Evolutionary conservation across 2,329 filamentous ascomycete genomes (phyloP).

Genomic region (Botrytis paeoniae): DNA sequence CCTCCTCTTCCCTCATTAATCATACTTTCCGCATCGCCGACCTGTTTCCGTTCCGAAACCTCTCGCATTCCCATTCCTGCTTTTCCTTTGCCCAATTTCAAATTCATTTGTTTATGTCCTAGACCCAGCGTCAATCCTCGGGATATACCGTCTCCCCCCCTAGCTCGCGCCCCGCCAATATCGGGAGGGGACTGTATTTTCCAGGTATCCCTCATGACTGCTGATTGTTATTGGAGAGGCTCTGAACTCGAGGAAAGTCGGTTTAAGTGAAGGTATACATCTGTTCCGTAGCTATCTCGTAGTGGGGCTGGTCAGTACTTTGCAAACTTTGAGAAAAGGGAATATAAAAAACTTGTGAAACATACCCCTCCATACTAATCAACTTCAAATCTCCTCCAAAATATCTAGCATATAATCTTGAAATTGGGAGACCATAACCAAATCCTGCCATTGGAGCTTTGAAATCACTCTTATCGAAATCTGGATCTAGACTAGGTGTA

Average conservation of each 20-base stretch:
- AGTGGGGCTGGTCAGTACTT: conserved; percentile 27
- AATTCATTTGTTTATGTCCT: conserved; percentile 54
- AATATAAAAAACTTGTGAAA: conserved; percentile 21
- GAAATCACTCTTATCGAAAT: conserved; percentile 99
- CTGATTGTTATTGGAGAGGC: conserved; percentile 82
- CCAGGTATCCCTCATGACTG: conserved; percentile 72
- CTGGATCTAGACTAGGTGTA: conserved; percentile 89
- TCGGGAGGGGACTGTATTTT: conserved; percentile 4
- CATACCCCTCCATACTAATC: conserved; percentile 99
- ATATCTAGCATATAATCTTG: conserved; percentile 89
- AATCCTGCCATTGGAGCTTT: conserved; percentile 99
- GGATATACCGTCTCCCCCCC: conserved; percentile 49
- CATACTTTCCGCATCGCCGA: conserved; percentile 80
- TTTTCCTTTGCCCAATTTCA: conserved; percentile 60
- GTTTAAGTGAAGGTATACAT: conserved; percentile 97
- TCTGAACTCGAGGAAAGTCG: conserved; percentile 92
- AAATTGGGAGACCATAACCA: conserved; percentile 95
- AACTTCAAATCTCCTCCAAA: conserved; percentile 96
- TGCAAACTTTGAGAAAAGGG: conserved; percentile 13
- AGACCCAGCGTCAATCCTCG: conserved; percentile 62
- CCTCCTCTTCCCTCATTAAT: conserved; percentile 50
- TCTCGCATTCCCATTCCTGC: conserved; percentile 49
- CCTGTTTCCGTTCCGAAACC: conserved; percentile 82
- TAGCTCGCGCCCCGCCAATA: neutral
- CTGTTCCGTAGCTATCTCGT: conserved; percentile 78